Conservation (phyloP, 2,329 filamentous ascomycete genomes). For the Aspergillus hortae region DNA sequence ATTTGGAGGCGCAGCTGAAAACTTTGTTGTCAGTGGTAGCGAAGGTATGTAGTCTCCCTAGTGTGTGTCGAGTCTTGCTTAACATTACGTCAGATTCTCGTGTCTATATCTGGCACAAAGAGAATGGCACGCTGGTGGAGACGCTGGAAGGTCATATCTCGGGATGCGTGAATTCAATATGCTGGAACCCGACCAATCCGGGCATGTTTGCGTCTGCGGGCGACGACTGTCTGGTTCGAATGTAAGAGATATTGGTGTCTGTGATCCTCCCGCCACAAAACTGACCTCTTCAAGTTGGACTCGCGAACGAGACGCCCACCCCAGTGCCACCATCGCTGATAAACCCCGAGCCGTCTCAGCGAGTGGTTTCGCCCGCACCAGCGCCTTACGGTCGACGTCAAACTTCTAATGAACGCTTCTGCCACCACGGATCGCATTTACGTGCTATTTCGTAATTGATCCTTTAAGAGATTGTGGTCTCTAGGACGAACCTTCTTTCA, state of each 20-base stretch:
- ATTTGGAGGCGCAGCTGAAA: slow-evolving; percentile 88
- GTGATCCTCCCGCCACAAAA: background rate
- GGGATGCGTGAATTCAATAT: slow-evolving; percentile 78
- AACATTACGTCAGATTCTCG: slow-evolving; percentile 52
- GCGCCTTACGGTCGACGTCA: slow-evolving; percentile 39
- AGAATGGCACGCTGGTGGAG: slow-evolving; percentile 71
- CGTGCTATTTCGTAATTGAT: slow-evolving; percentile 8
- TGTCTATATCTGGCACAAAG: slow-evolving; percentile 89
- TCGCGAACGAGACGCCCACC: slow-evolving; percentile 29
- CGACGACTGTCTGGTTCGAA: slow-evolving; percentile 79
- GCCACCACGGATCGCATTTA: background rate
- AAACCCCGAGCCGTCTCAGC: slow-evolving; percentile 28
- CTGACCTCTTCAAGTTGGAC: slow-evolving; percentile 28
- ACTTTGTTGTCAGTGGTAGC: slow-evolving; percentile 86
- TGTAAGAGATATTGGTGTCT: slow-evolving; percentile 57
- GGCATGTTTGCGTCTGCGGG: slow-evolving; percentile 87
- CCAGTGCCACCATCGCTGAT: slow-evolving; percentile 15
- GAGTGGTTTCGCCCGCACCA: slow-evolving; percentile 37
- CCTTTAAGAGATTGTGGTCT: slow-evolving; percentile 13
- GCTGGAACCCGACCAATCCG: slow-evolving; percentile 82
- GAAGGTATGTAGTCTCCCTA: slow-evolving; percentile 59
- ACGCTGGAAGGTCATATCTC: slow-evolving; percentile 69
- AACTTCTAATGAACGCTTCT: slow-evolving; percentile 21
- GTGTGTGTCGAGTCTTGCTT: slow-evolving; percentile 12
- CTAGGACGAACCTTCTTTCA: slow-evolving; percentile 3